phyloP scores from a whole-genome alignment of 345 rosid species.

The Eucalyptus melliodora region DNA sequence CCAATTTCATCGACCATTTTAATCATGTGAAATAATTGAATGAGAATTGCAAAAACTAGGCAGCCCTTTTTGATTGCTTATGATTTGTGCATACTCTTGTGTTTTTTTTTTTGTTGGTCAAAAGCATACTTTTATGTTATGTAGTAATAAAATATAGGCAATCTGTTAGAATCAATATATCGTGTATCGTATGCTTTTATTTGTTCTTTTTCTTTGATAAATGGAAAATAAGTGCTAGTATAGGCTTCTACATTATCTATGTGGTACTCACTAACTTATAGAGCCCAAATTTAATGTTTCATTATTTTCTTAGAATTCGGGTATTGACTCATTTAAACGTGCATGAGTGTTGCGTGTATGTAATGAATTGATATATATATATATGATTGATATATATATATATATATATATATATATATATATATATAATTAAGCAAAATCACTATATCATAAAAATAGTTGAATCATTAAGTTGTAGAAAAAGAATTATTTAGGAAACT shows the following conservation, averaged over 20 bases:
- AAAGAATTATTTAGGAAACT: not conserved
- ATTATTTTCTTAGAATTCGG: no score
- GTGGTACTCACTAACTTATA: not conserved
- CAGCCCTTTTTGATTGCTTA: rapidly evolving
- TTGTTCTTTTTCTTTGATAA: no score
- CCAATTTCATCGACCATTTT: rapidly evolving
- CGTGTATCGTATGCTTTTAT: rapidly evolving
- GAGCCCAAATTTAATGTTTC: not conserved
- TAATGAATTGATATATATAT: not conserved
- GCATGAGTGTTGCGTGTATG: not conserved
- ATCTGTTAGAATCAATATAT: no score
- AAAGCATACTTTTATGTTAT: no score
- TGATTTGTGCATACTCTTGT: not conserved
- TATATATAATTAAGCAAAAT: not conserved
- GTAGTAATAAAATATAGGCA: not conserved
- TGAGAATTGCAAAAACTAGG: not conserved
- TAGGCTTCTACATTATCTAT: not conserved
- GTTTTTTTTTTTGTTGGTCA: no score
- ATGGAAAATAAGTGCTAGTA: not conserved
- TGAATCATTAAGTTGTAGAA: not conserved
- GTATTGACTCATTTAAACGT: not conserved
- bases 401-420: no score
- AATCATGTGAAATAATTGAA: not conserved
- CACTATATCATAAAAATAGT: not conserved
- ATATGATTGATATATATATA: not conserved